Evolutionary conservation across 495 filamentous ascomycete genomes (phyloP), one percentile per base, ranked within the genome.

Genomic region (Aspergillus hancockii): DNA sequence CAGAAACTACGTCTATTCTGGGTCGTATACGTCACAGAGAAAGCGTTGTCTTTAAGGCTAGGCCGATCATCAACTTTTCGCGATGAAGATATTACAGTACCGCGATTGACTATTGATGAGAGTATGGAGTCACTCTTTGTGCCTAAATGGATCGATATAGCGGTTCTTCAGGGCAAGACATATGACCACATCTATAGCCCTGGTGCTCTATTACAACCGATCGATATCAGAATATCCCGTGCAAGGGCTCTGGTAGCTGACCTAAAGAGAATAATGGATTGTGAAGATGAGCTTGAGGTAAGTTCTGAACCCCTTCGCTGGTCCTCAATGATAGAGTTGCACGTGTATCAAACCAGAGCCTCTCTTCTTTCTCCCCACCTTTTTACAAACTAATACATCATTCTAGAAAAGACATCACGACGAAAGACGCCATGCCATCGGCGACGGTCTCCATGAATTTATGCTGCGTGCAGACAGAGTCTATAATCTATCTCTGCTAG

Each of bases 161-260:
- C 61, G 8, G 34, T 50, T 23, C 36, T 59, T 31, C 52, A 62
- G 46, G 58, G 56, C 14, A 49, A 49, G 16, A 54, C 60, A 51
- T 62, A 62, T 31, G 53, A 54, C 30, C 22, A 54, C 4, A 36
- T 65, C 31, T 65, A 65, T 43, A 54, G 46, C 23, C 52, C 59
- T 14, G 21, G 36, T 13, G 55, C 61, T 14, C 36, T 63, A 6
- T 21, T 49, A 34, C 61, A 56, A 23, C 58, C 58, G 19, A 16
- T 10, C 10, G 28, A 55, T 18, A 49, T 58, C 22, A 55, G 63
- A 13, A 56, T 28, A 6, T 53, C 36, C 38, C 58, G 63, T 52
- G 52, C 58, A 23, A 32, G 28, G 25, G 58, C 58, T 43, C 58
- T 65, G 0, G 58, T 36, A 7, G 32, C 51, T 1, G 63, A 65